Base-by-base conservation (phyloP, 768 basidiomycete species). In the Auricularia heimuer region DNA sequence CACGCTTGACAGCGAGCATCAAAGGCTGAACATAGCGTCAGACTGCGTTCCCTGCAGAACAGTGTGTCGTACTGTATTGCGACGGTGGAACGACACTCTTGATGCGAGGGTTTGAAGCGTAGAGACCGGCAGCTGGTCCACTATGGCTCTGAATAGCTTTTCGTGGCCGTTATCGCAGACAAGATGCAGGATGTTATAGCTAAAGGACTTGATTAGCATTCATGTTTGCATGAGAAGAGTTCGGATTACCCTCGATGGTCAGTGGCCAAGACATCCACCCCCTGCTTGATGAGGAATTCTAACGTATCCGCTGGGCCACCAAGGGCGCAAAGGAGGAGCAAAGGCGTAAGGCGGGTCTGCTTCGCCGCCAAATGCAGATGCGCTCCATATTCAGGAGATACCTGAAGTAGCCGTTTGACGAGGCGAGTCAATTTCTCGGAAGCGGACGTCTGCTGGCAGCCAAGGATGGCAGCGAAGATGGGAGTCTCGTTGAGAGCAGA, bases 141-240 rank as follows among this genome's bases (percentile, higher is more conserved):
- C 70, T 1, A 84, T 69, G 68, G 83, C 76, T 35, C 78, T 71
- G 14, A 85, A 69, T 21, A 73, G 63, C 12, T 75, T 70, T 3
- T 68, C 65, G 10, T 75, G 58, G 51, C 73, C 73, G 0, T 64
- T 61, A 0, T 68, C 45, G 68, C 78, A 80, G 39, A 82, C 70
- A 16, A 78, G 72, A 71, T 87, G 86, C 66, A 79, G 82, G 24
- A 86, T 79, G 68, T 87, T 87, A 77, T 77, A 83, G 4, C 85
- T 87, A 65, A 29, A 29, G 29, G 29, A 29, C 29, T 29, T 29
- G 29, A 29, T 29, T 29, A 29, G 29, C 29, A 29, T 29, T 29
- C 29, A 29, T 29, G 29, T 29, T 29, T 29, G 1, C 29, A 29
- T 29, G 29, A 29, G 29, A 29, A 29, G 29, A 29, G 29, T 29